Percentiles rank a stretch among this genome's conserved stretches.
Conservation (phyloP, 106 monocot species). For the Acorus calamus region DNA sequence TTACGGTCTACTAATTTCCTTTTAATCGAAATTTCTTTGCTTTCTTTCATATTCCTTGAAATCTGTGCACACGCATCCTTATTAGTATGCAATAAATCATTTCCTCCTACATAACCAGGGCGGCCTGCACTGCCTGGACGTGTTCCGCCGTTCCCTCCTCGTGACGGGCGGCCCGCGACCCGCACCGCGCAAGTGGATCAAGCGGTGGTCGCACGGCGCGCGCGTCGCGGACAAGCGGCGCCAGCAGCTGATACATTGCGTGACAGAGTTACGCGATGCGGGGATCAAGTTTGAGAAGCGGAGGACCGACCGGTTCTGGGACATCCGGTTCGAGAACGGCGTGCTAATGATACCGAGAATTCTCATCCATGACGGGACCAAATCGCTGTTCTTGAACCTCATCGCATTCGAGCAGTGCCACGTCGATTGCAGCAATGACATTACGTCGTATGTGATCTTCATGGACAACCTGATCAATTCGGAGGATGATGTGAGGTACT, state of each 20-base stretch:
- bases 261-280: slow-evolving; percentile 53
- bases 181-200: slow-evolving; percentile 19
- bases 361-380: slow-evolving; percentile 64
- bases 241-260: slow-evolving; percentile 71
- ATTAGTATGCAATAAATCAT: too few relatives aligned
- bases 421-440: slow-evolving; percentile 34
- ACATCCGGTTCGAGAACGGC: slow-evolving; percentile 46
- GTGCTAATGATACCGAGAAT: slow-evolving; percentile 51
- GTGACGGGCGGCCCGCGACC: slow-evolving; percentile 38
- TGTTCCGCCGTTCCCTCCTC: slow-evolving; percentile 52
- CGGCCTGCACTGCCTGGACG: slow-evolving; percentile 70
- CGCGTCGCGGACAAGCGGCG: slow-evolving; percentile 56
- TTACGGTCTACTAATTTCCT: too few relatives aligned
- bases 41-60: too few relatives aligned
- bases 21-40: too few relatives aligned
- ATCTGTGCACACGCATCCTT: too few relatives aligned
- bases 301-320: slow-evolving; percentile 66
- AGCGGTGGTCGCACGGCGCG: slow-evolving; percentile 26
- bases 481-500: slow-evolving; percentile 38
- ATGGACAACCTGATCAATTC: slow-evolving; percentile 79
- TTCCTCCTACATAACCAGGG: background rate
- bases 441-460: slow-evolving; percentile 74
- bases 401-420: slow-evolving; percentile 91
- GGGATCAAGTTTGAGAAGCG: slow-evolving; percentile 44
- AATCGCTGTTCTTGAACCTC: slow-evolving; percentile 66